phyloP scores from a whole-genome alignment of 441 rosid genomes.

The Mallotus repandus region DNA sequence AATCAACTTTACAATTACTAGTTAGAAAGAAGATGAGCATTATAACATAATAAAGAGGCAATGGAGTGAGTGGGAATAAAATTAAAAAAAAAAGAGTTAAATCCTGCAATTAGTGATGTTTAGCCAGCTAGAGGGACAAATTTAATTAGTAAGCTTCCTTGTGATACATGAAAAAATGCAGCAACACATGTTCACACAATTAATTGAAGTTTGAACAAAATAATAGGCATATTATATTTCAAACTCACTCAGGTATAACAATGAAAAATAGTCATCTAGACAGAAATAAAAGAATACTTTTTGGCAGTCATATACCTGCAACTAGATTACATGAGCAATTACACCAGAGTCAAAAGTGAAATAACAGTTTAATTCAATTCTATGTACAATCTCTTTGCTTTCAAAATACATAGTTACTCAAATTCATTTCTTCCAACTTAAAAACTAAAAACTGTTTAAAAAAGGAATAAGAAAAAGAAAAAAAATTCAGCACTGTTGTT shows the following conservation, averaged over 20 bases:
- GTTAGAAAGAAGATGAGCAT: neutral
- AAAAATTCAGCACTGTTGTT: no score
- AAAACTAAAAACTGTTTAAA: no score
- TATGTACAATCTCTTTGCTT: no score
- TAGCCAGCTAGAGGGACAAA: neutral
- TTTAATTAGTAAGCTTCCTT: neutral
- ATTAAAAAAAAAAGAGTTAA: neutral
- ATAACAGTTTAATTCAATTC: no score
- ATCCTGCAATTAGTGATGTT: neutral
- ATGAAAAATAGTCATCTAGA: neutral
- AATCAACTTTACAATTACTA: neutral
- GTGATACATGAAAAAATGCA: neutral
- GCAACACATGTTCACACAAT: no score
- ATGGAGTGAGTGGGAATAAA: neutral
- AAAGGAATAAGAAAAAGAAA: no score
- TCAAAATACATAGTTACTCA: no score
- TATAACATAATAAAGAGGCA: neutral
- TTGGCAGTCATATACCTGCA: conserved; percentile 92
- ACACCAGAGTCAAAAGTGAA: conserved; percentile 16
- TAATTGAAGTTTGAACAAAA: no score
- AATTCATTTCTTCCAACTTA: no score
- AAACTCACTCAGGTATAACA: neutral
- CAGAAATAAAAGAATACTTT: conserved; percentile 37
- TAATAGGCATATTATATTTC: no score
- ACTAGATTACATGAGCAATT: conserved; percentile 45